Base-by-base conservation (phyloP, 1,139 yeast genomes). In the Magnusiomyces ingens region DNA sequence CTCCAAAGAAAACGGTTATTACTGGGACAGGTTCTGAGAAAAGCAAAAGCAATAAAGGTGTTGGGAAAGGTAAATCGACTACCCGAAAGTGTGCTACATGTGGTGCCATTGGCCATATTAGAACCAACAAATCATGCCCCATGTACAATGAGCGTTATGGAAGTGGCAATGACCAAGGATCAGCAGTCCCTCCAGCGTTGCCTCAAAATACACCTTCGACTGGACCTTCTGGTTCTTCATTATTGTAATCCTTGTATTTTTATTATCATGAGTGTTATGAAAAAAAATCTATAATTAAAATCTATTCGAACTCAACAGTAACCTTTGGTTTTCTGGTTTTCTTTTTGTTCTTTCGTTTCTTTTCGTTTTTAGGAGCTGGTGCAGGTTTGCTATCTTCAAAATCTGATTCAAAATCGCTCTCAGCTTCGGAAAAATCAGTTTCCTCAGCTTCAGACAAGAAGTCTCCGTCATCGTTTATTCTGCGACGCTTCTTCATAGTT, bases 81-180 rank as follows among this genome's bases (percentile, higher is more conserved):
- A 84, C 87, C 6, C 76, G 98, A 66, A 79, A 89, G 64, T 93
- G 98, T 72, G 90, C 95, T 3, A 85, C 95, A 1, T 93, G 98
- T 76, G 98, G 98, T 29, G 95, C 93, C 2, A 78, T 86, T 62
- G 99, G 98, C 0, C 99, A 93, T 68, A 93, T 91, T 59, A 78
- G 95, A 65, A 91, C 98, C 10, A 90, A 89, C 68, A 85, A 85
- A 66, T 75, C 80, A 52, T 91, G 98, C 70, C 98, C 98, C n/a
- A 76, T 90, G 77, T 91, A 82, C 60, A 76, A 76, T 56, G 81
- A 72, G 57, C 55, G 66, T 37, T 64, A 66, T 53, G 59, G 65
- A 41, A 60, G 64, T 53, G 60, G 63, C 8, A 38, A 46, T 12
- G 49, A 45, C 22, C 47, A 49, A 4, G 21, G n/a, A 21, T 19